Base-by-base conservation (phyloP, 495 filamentous ascomycete species). In the Cenococcum geophilum region DNA sequence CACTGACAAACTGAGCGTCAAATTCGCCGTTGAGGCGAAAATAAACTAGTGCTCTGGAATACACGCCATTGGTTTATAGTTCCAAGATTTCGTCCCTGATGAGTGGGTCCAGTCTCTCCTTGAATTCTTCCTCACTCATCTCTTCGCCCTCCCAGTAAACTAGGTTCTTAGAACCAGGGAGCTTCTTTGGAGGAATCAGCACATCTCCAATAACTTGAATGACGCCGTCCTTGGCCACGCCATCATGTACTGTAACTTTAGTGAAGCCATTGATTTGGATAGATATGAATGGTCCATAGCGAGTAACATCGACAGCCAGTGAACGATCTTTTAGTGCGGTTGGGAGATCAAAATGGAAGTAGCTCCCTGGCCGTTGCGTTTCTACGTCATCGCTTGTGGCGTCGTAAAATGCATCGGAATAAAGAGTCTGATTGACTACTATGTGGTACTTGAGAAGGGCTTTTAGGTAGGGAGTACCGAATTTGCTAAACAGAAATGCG, bases 391-490 rank as follows among this genome's bases (percentile, higher is more conserved):
- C 74, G 12, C 18, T 45, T 0, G 73, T 68, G n/a, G 69, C 62
- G 11, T 79, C 77, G 72, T 90, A 89, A 67, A 78, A 88, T 18
- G 80, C 87, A 73, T 96, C 92, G 20, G 86, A 87, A 72, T 95
- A 96, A 2, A 97, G 73, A 1, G 89, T 92, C 65, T 85, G 79
- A 63, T 86, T 83, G 5, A 77, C 77, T 0, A 91, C 86, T 63
- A 92, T 72, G 68, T 95, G 89, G 72, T 95, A 95, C 72, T 85
- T 73, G 21, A 95, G 74, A 55, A 96, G 70, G 0, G 86, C 86
- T 59, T 78, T 80, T n/a, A 95, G 77, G 67, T 86, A 92, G 63
- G 83, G 80, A 59, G 75, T 74, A 1, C 91, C 91, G 42, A 74
- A 76, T n/a, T 78, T 72, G 64, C 82, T 83, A 75, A 95, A 95